Base-by-base conservation (phyloP, 2,329 filamentous ascomycete species). In the Fusarium udum region DNA sequence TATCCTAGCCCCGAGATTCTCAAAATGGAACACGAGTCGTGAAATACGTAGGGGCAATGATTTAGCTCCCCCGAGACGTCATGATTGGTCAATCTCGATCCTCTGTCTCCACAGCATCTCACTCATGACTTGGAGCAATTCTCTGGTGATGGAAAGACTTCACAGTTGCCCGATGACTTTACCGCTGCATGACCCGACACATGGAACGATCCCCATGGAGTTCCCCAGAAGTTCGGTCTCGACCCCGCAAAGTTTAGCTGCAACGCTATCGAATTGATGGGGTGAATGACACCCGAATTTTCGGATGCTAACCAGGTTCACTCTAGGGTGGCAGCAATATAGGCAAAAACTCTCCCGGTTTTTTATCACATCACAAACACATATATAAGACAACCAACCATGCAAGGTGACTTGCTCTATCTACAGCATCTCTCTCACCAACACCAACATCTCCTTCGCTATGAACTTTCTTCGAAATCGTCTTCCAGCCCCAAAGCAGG, bases 41-140 rank as follows among this genome's bases (percentile, higher is more conserved):
- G 16, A 7, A 22, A 20, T 6, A 1, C 4, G n/a, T 7, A 49
- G 60, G 63, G 60, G 42, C 59, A 58, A 43, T 1, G 2, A 36
- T 72, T 75, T 77, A 76, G 74, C 58, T 79, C 48, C 78, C 76
- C 76, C 64, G 76, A 78, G 6, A 4, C 10, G 0, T 4, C 12
- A 11, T 59, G 18, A 78, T 79, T 78, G 45, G 71, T 22, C 7
- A 1, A 13, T 18, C 2, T 3, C 1, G 1, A 9, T 6, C 6
- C 4, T 8, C 6, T 1, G 2, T 52, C 34, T 14, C 56, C 39
- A 6, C 28, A 43, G 1, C 3, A 20, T n/a, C 36, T n/a, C 13
- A 3, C 24, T 24, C 49, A 46, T 42, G 42, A 57, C 37, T 52
- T 3, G 22, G 3, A 12, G 5, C 22, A 15, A 32, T 20, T 52